Base-by-base conservation (phyloP, 192 early-diverging fungal species). In the Dissophora ornata region DNA sequence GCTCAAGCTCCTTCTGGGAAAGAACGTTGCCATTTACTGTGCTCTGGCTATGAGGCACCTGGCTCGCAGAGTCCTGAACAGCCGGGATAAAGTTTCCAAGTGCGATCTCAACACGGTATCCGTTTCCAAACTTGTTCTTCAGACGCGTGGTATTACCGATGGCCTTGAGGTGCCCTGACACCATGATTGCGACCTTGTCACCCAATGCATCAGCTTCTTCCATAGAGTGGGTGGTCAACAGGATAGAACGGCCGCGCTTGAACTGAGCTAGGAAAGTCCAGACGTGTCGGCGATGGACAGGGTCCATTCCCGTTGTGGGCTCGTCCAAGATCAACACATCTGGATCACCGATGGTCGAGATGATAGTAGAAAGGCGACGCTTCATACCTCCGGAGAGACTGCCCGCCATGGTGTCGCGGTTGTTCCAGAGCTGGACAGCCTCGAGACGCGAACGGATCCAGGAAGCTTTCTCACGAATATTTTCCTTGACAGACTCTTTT, bases 191-290 rank as follows among this genome's bases (percentile, higher is more conserved):
- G 34, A 85, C 89, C 29, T 85, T 83, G 62, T 92, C 88, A 12
- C 85, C 82, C 1, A 83, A 33, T 5, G 82, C 79, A 48, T 84
- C 91, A 29, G 91, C 91, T 62, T 92, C 91, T 48, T 91, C 88
- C 91, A 92, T 90, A 2, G 80, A 85, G 68, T 93, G 91, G 12
- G 91, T 92, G 2, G 90, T 91, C 77, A 90, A 70, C 26, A 91
- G 79, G 62, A 92, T 89, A 9, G 90, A 86, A 40, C 91, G 82
- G 33, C 87, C 86, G 40, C 82, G 69, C 69, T 93, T 93, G 80
- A 92, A 93, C 64, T 90, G 84, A 42, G 90, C 90, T 55, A 93
- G 67, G 79, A 92, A 93, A 19, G 64, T 67, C 92, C 92, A 93
- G 6, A 93, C 91, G 63, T 91, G 84, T n/a, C 92, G 79, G 46